Percentiles rank a stretch among this genome's conserved stretches.
Evolutionary conservation across 2,329 filamentous ascomycete genomes (phyloP).

Genomic region (Dactylonectria estremocensis): DNA sequence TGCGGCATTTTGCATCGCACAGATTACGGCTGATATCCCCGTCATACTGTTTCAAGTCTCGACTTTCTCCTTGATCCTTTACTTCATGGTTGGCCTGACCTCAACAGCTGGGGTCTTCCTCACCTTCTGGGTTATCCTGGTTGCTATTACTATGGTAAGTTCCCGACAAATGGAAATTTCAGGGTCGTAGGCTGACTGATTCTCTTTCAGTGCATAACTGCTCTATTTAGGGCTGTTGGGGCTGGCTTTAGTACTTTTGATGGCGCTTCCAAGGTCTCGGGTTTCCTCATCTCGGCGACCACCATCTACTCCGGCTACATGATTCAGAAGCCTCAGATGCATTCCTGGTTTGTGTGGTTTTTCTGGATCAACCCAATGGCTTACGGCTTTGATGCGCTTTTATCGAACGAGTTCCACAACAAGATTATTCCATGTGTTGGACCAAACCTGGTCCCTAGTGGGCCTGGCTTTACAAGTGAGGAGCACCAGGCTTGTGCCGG

Average conservation of each 20-base stretch:
- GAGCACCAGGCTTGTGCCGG: conserved; percentile 69
- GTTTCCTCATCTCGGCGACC: conserved; percentile 64
- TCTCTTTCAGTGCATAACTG: conserved; percentile 65
- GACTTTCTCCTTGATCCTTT: conserved; percentile 70
- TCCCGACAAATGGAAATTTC: conserved; percentile 2
- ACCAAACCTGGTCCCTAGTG: conserved; percentile 66
- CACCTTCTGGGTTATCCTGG: conserved; percentile 71
- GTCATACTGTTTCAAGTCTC: conserved; percentile 72
- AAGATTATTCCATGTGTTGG: conserved; percentile 67
- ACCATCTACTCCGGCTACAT: conserved; percentile 77
- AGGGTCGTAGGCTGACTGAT: too few species aligned
- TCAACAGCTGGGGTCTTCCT: conserved; percentile 70
- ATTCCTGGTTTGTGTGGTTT: conserved; percentile 75
- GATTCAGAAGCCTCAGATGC: conserved; percentile 74
- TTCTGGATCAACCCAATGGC: conserved; percentile 78
- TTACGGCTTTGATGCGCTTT: conserved; percentile 78
- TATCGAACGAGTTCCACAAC: conserved; percentile 79
- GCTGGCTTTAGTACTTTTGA: conserved; percentile 71
- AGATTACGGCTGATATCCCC: conserved; percentile 69
- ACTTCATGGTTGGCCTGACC: conserved; percentile 75
- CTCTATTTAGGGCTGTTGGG: conserved; percentile 70
- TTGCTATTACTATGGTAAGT: conserved; percentile 67
- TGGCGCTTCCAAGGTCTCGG: conserved; percentile 71
- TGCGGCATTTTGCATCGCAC: conserved; percentile 71
- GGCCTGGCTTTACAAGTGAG: conserved; percentile 61